A percentile compares a stretch with the other conserved stretches of the same genome.
These are phyloP conservation scores for Paralagenidium karlingii DNA, from an alignment of 352 stramenopile genomes.

Conservation along the genomic window DNA sequence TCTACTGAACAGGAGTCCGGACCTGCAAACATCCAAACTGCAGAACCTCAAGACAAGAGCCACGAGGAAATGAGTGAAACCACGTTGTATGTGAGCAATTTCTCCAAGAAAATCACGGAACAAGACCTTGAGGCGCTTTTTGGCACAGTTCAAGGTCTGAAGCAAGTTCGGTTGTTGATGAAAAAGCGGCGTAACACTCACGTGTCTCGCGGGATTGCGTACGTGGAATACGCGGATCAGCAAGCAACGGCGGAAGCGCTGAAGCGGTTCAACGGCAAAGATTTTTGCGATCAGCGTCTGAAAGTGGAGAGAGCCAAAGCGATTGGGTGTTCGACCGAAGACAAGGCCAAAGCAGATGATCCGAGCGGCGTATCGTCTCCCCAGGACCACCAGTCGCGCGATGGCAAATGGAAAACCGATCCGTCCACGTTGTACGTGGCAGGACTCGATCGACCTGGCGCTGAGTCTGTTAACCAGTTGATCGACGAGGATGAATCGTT, in stretches of 20 bases:
- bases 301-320: too few species aligned
- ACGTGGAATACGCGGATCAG: slow-evolving; percentile 47
- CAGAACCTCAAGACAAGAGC: slow-evolving; percentile 14
- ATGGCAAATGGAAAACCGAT: too few species aligned
- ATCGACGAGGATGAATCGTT: too few species aligned
- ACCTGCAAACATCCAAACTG: neutral
- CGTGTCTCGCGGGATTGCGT: slow-evolving; percentile 65
- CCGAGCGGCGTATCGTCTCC: too few species aligned
- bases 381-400: too few species aligned
- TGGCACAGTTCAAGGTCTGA: slow-evolving; percentile 22
- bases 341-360: too few species aligned
- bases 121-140: slow-evolving; percentile 41
- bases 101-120: slow-evolving; percentile 40
- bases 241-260: slow-evolving; percentile 21
- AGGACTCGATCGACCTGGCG: too few species aligned
- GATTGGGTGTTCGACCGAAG: too few species aligned
- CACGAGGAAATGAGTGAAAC: slow-evolving; percentile 36
- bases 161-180: slow-evolving; percentile 46
- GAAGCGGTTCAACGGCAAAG: too few species aligned
- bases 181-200: slow-evolving; percentile 40
- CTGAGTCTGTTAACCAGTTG: too few species aligned
- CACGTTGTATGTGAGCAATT: slow-evolving; percentile 57
- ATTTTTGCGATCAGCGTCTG: too few species aligned
- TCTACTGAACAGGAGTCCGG: neutral
- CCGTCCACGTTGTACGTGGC: too few species aligned